Evolutionary conservation across 1,139 yeast genomes (phyloP).

Genomic region (Lizanozyma gosingica): DNA sequence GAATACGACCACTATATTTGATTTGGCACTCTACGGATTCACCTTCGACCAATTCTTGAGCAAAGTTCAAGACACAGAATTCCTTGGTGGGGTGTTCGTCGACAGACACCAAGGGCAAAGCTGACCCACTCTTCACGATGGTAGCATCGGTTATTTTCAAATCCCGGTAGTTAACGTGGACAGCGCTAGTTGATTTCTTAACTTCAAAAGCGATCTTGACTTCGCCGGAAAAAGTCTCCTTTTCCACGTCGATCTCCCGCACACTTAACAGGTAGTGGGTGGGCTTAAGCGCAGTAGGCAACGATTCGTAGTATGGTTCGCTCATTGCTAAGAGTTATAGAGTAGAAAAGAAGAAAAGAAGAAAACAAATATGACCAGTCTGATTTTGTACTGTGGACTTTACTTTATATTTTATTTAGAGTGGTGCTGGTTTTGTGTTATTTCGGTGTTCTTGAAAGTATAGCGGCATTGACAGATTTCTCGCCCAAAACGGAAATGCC

Average conservation of each 20-base stretch:
- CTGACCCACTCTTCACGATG: neutral
- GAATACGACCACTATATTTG: slow-evolving; percentile 26
- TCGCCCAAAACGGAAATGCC: no score
- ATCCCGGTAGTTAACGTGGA: slow-evolving; percentile 34
- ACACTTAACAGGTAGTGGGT: slow-evolving; percentile 28
- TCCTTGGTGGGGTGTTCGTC: slow-evolving; percentile 14
- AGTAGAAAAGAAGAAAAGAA: no score
- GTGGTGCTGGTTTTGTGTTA: no score
- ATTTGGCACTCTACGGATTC: slow-evolving; percentile 14
- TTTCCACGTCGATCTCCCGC: slow-evolving; percentile 16
- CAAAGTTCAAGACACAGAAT: slow-evolving; percentile 19
- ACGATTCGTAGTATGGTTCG: slow-evolving; percentile 16
- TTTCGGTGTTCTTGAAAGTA: no score
- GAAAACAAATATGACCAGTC: no score
- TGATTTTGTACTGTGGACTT: no score
- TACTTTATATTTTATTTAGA: no score
- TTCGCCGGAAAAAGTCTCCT: slow-evolving; percentile 24
- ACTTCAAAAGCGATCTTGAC: slow-evolving; percentile 23
- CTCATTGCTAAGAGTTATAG: neutral
- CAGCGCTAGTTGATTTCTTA: slow-evolving; percentile 17
- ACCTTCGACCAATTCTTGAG: slow-evolving; percentile 5
- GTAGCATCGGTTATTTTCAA: slow-evolving; percentile 8
- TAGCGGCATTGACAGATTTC: no score
- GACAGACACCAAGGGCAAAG: neutral
- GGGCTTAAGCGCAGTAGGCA: slow-evolving; percentile 29